phyloP scores from a whole-genome alignment of 148 eudicot species.

The Vaccinium corymbosum region DNA sequence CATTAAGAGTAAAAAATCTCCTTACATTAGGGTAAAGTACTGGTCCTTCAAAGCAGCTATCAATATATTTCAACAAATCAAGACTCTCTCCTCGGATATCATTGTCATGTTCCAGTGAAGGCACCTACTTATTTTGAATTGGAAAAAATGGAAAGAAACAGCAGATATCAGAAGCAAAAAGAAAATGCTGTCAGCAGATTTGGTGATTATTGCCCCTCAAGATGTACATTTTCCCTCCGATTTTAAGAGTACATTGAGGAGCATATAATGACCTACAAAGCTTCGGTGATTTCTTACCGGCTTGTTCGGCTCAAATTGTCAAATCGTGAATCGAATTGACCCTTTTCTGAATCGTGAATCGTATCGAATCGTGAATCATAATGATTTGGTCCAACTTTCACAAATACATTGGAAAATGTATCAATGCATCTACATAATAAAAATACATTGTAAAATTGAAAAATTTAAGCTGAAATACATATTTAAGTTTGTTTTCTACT shows the following conservation, averaged over 20 bases:
- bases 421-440: too few species aligned
- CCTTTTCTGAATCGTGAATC: too few species aligned
- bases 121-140: conserved; percentile 29
- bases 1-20: conserved; percentile 3
- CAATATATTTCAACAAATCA: conserved; percentile 36
- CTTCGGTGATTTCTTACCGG: not conserved
- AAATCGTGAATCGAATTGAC: too few species aligned
- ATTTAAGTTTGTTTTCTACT: too few species aligned
- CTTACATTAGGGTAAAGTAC: conserved; percentile 36
- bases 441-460: too few species aligned
- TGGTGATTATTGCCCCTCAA: not conserved
- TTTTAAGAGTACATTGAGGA: not conserved
- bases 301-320: not conserved
- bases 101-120: conserved; percentile 40
- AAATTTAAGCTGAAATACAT: too few species aligned
- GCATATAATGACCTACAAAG: not conserved
- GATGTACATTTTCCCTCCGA: not conserved
- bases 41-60: conserved; percentile 43
- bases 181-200: not conserved
- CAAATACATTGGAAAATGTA: too few species aligned
- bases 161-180: not conserved
- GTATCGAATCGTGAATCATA: too few species aligned
- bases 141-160: not conserved
- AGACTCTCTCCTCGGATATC: conserved; percentile 42
- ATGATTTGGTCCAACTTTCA: too few species aligned